These are phyloP conservation scores for Blastobotrys serpentis DNA, from an alignment of 1,139 yeast species.

Conservation along the genomic window DNA sequence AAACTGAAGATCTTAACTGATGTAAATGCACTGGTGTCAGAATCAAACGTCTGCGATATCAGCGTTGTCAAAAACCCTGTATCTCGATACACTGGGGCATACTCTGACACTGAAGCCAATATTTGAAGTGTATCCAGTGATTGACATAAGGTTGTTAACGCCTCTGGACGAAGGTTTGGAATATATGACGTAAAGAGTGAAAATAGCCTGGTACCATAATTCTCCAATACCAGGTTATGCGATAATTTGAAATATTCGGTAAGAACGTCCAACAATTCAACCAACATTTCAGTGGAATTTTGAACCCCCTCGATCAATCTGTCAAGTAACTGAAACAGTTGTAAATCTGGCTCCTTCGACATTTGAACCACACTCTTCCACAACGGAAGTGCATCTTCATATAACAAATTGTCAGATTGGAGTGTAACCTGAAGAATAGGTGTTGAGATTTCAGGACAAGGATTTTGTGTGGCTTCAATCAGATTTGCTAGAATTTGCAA, in stretches of 20 bases:
- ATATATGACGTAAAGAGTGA: constrained; percentile 56
- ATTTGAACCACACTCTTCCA: constrained; percentile 75
- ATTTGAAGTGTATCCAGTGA: constrained; percentile 25
- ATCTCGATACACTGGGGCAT: constrained; percentile 30
- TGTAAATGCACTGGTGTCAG: constrained; percentile 14
- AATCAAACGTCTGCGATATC: constrained; percentile 49
- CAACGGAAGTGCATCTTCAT: constrained; percentile 86
- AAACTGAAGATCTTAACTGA: constrained; percentile 48
- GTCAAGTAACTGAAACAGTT: constrained; percentile 48
- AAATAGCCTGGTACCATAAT: constrained; percentile 42
- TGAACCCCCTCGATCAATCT: constrained; percentile 46
- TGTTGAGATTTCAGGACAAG: constrained; percentile 60
- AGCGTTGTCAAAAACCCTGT: constrained; percentile 34
- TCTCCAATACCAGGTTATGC: constrained; percentile 34
- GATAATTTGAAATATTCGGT: constrained; percentile 69
- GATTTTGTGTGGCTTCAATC: constrained; percentile 60
- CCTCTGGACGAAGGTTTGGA: constrained; percentile 66
- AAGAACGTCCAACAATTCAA: constrained; percentile 62
- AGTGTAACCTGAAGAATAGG: constrained; percentile 67
- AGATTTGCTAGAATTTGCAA: constrained; percentile 67
- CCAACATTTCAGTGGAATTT: constrained; percentile 74
- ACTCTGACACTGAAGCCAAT: constrained; percentile 27
- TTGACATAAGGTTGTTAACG: constrained; percentile 40
- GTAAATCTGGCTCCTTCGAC: constrained; percentile 37
- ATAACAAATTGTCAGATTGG: constrained; percentile 49